Conservation (phyloP, 169 alveolate genomes). For the Plasmodium sp. region DNA sequence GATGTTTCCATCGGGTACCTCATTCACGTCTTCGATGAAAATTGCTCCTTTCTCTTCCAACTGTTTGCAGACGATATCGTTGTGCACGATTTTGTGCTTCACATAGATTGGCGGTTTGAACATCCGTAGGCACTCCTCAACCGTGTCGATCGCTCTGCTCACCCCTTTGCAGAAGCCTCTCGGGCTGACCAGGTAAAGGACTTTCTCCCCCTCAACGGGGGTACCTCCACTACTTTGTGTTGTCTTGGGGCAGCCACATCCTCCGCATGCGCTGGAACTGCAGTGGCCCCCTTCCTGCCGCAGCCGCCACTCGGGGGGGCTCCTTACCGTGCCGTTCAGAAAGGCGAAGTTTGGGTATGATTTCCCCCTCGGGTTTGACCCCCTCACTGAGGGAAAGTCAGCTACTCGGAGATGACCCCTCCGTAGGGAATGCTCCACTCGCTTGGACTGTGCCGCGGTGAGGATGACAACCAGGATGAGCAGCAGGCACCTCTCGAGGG, state of each 20-base stretch:
- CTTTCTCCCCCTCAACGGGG: constrained; percentile 24
- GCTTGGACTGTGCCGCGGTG: not conserved
- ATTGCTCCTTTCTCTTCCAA: constrained; percentile 87
- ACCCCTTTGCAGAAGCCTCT: constrained; percentile 92
- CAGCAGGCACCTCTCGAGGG: not conserved
- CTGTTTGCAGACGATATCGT: constrained; percentile 86
- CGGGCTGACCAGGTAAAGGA: constrained; percentile 80
- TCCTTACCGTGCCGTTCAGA: not conserved
- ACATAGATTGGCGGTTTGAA: constrained; percentile 88
- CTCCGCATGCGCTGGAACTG: not conserved
- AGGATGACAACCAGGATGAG: not conserved
- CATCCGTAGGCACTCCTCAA: constrained; percentile 85
- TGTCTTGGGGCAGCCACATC: not conserved
- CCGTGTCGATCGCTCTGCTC: constrained; percentile 86
- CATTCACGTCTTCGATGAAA: constrained; percentile 84
- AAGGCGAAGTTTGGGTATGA: not conserved
- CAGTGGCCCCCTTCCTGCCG: not conserved
- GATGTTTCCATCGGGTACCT: constrained; percentile 83
- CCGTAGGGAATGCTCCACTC: not conserved
- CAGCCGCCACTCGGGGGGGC: not conserved
- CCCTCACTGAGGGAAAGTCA: not conserved
- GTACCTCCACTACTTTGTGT: not conserved
- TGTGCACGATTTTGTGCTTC: constrained; percentile 89
- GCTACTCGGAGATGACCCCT: not conserved
- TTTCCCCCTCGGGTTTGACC: not conserved